Evolutionary conservation across 192 early-diverging fungal genomes (phyloP), one percentile per base, ranked within the genome.

Genomic region (Backusella circina): DNA sequence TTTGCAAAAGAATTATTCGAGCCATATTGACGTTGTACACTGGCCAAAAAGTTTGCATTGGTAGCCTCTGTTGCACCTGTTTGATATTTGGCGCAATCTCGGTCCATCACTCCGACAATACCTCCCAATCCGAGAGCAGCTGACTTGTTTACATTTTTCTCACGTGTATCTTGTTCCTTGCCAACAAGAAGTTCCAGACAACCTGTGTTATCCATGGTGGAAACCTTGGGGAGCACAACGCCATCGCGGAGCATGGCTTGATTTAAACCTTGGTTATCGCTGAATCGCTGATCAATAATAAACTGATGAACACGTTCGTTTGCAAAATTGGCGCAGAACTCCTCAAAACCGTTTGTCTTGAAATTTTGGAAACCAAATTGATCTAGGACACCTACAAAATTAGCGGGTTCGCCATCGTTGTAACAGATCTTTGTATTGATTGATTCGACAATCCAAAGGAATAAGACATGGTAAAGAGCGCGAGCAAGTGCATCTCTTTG

Each of bases 371-470:
- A 92, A 12, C 93, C 93, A 21, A 87, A 79, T 69, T 93, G 86
- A 83, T 97, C 95, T 6, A 94, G 82, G 12, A 95, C 81, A 12
- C 93, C 96, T 65, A 99, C 88, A 82, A 96, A 97, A 74, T 94
- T 96, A 67, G 87, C 89, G 7, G 87, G 89, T 57, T 86, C 80
- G 21, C 73, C 36, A 50, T 94, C 89, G 28, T 86, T 83, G 65
- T 90, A 86, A 77, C 92, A 93, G 23, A 97, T 81, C 26, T 91
- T 90, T 30, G 86, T 86, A 86, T 99, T 99, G 75, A 97, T 89
- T 72, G 92, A 91, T 80, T 97, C 96, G 8, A 96, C 87, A n/a
- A 99, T 78, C 91, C 95, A 98, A 21, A 88, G 86, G 80, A 96
- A 96, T 9, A 97, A 75, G 6, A 97, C 88, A 32, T 90, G 91